phyloP scores from a whole-genome alignment of 805 yeast genomes.

The Dipodascus albidus region DNA sequence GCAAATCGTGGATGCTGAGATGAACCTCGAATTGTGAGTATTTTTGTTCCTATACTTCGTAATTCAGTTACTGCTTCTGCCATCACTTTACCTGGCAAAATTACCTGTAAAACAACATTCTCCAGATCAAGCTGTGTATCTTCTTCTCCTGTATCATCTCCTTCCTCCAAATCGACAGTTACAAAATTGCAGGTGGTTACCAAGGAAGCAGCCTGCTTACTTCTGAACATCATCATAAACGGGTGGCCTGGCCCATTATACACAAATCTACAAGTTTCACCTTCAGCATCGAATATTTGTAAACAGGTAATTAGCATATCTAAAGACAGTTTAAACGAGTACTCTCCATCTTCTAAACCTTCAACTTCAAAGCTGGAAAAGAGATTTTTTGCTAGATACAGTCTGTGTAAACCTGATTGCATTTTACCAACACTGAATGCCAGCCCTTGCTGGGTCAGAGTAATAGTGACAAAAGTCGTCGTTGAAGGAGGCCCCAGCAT shows the following conservation, averaged over 20 bases:
- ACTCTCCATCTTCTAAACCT: constrained; percentile 2
- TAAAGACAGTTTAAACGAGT: constrained; percentile 13
- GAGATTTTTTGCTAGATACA: constrained; percentile 1
- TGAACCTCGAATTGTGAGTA: constrained; percentile 30
- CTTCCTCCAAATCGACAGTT: constrained; percentile 27
- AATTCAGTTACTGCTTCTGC: constrained; percentile 44
- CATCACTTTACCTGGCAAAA: constrained; percentile 42
- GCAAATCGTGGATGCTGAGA: constrained; percentile 31
- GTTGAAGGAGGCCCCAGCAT: constrained; percentile 36
- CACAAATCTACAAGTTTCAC: constrained; percentile 28
- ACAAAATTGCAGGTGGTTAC: constrained; percentile 47
- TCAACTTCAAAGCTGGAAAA: constrained; percentile 2
- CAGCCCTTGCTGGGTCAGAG: constrained; percentile 12
- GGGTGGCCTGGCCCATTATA: constrained; percentile 41
- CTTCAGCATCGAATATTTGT: constrained; percentile 14
- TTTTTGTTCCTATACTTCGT: constrained; percentile 41
- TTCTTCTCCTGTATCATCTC: constrained; percentile 9
- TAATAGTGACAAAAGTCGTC: constrained; percentile 13
- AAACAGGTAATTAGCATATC: constrained; percentile 16
- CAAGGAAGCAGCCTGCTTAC: constrained; percentile 35
- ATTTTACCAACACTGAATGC: constrained; percentile 14
- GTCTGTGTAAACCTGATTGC: constrained; percentile 4
- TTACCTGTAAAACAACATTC: constrained; percentile 37
- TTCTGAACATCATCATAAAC: constrained; percentile 39
- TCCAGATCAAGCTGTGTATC: constrained; percentile 34